These are phyloP conservation scores for Clavispora carvajalis DNA, from an alignment of 805 yeast species.

Conservation along the genomic window DNA sequence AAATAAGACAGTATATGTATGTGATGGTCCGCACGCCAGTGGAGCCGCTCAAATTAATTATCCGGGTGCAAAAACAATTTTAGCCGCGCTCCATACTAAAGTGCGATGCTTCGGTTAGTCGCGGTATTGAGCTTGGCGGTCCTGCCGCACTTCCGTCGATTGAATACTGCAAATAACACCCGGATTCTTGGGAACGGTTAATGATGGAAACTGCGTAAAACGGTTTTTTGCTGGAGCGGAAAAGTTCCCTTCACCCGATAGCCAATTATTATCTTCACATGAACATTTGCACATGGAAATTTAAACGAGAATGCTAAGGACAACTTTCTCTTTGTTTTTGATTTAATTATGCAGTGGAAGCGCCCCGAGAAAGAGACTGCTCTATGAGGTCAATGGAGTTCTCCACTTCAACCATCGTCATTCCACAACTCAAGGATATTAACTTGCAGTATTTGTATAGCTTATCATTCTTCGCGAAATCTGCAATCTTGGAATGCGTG, in stretches of 20 bases:
- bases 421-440: constrained; percentile 39
- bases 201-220: background rate
- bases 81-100: background rate
- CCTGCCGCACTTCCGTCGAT: background rate
- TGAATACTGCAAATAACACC: background rate
- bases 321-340: background rate
- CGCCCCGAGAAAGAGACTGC: constrained; percentile 21
- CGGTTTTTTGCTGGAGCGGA: too few species aligned
- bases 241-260: too few species aligned
- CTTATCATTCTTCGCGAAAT: constrained; percentile 27
- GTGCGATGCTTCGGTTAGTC: constrained; percentile 8
- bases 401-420: constrained; percentile 37
- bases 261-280: too few species aligned
- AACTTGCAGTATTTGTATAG: constrained; percentile 37
- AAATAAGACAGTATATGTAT: background rate
- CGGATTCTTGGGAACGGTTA: background rate
- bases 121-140: constrained; percentile 4
- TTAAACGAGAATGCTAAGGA: too few species aligned
- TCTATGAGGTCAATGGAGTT: constrained; percentile 39
- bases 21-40: background rate
- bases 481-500: constrained; percentile 16
- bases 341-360: background rate
- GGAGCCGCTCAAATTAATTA: background rate
- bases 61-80: constrained; percentile 1
- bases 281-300: too few species aligned